Conservation (phyloP, 176 grass and related monocot species). For the Tuctoria greenei region DNA sequence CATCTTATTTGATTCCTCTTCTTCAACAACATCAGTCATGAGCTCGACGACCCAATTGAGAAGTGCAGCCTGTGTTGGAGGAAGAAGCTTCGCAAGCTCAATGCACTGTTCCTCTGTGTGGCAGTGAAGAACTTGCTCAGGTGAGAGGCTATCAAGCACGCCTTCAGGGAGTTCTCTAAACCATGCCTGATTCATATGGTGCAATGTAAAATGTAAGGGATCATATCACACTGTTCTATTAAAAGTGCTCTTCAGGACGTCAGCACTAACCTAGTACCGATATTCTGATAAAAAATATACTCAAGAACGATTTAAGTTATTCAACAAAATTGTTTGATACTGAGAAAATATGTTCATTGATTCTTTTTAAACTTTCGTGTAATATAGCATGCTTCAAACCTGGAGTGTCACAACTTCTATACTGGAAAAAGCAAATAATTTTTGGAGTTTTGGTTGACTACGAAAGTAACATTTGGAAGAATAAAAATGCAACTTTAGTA, state of each 20-base stretch:
- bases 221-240: neutral
- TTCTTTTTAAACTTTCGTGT: neutral
- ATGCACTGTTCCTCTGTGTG: constrained; percentile 79
- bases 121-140: constrained; percentile 88
- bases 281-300: neutral
- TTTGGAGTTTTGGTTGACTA: neutral
- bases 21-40: constrained; percentile 88
- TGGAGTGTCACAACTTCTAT: neutral
- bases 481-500: neutral
- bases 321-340: neutral
- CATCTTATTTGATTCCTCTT: constrained; percentile 95
- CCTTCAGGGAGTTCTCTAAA: constrained; percentile 93
- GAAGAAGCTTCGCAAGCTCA: constrained; percentile 68
- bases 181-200: constrained; percentile 62
- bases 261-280: neutral
- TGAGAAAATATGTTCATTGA: neutral
- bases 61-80: constrained; percentile 70
- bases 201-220: constrained; percentile 13
- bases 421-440: neutral
- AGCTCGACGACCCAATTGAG: constrained; percentile 87
- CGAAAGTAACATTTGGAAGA: neutral
- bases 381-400: neutral
- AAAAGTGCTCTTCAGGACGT: neutral
- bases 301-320: neutral
- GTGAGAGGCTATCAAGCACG: constrained; percentile 79